Conservation (phyloP, 768 basidiomycete species). For the Gymnopilus dilepis region DNA sequence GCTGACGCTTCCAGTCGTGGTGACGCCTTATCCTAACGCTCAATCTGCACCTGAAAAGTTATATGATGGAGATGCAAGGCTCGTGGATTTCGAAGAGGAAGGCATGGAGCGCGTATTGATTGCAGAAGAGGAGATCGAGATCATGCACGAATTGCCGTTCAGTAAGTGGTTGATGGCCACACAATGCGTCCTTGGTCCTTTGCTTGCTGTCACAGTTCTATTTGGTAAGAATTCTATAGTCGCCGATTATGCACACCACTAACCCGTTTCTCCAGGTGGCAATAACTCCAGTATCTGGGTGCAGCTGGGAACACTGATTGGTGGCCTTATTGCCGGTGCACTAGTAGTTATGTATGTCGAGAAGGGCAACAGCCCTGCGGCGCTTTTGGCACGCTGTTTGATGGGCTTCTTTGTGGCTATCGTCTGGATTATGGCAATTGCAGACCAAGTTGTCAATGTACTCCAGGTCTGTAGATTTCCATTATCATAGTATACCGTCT, state of each 20-base stretch:
- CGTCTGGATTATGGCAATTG: constrained; percentile 98
- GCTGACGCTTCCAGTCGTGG: constrained; percentile 89
- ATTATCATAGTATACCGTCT: not conserved
- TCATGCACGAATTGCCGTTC: constrained; percentile 67
- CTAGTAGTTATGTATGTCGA: constrained; percentile 66
- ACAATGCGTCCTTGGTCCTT: constrained; percentile 83
- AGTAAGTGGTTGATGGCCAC: constrained; percentile 86
- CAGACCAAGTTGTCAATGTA: constrained; percentile 93
- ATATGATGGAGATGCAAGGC: constrained; percentile 42
- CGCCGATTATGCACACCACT: constrained; percentile 6
- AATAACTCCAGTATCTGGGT: constrained; percentile 53
- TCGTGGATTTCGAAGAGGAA: constrained; percentile 80
- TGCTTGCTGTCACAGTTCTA: constrained; percentile 77
- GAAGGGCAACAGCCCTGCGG: constrained; percentile 59
- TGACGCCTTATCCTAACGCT: constrained; percentile 54
- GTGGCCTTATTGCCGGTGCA: constrained; percentile 57
- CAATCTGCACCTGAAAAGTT: constrained; percentile 46
- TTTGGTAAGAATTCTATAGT: constrained; percentile 58
- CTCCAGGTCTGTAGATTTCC: constrained; percentile 64
- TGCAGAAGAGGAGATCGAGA: constrained; percentile 75
- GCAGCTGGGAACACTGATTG: constrained; percentile 55
- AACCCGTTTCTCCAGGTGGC: constrained; percentile 42
- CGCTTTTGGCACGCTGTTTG: constrained; percentile 76
- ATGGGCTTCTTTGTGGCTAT: constrained; percentile 92
- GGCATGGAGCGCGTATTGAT: constrained; percentile 70